phyloP scores from a whole-genome alignment of 1,139 yeast species.

The Casaregolazyma suthepensis region DNA sequence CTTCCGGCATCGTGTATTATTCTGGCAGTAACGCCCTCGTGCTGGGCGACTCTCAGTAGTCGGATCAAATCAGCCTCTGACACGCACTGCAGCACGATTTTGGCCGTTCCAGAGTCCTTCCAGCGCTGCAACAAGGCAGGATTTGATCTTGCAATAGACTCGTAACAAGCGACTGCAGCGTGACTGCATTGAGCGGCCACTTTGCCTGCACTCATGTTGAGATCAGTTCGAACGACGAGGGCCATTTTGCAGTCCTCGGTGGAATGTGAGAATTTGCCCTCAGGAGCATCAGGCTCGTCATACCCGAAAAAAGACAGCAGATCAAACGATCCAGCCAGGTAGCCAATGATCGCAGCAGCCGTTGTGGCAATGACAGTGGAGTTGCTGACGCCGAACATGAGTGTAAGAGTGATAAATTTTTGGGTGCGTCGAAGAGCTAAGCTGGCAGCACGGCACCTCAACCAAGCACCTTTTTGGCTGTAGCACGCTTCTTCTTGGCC shows the following conservation, averaged over 20 bases:
- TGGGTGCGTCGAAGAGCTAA: conserved; percentile 45
- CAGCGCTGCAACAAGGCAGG: conserved; percentile 53
- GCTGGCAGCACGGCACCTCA: conserved; percentile 1
- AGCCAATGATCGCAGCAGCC: conserved; percentile 1
- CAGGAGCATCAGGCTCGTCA: conserved; percentile 18
- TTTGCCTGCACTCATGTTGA: conserved; percentile 92
- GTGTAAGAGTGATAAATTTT: background rate
- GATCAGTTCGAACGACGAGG: conserved; percentile 77
- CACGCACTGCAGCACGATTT: conserved; percentile 75
- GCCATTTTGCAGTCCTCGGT: conserved; percentile 82
- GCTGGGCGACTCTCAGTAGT: conserved; percentile 73
- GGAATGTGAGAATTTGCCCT: conserved; percentile 36
- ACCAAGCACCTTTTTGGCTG: conserved; percentile 31
- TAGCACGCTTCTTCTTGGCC: conserved; percentile 38
- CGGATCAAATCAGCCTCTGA: conserved; percentile 71
- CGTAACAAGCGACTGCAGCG: conserved; percentile 90
- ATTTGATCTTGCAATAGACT: conserved; percentile 47
- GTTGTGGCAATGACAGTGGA: background rate
- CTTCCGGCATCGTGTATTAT: conserved; percentile 95
- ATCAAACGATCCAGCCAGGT: background rate
- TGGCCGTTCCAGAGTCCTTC: conserved; percentile 89
- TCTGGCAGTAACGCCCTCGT: conserved; percentile 69
- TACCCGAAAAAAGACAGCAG: conserved; percentile 1
- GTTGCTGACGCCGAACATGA: background rate
- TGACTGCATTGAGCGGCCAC: conserved; percentile 97